Evolutionary conservation across 2,329 filamentous ascomycete genomes (phyloP).

Genomic region (Magnaporthiopsis incrustans): DNA sequence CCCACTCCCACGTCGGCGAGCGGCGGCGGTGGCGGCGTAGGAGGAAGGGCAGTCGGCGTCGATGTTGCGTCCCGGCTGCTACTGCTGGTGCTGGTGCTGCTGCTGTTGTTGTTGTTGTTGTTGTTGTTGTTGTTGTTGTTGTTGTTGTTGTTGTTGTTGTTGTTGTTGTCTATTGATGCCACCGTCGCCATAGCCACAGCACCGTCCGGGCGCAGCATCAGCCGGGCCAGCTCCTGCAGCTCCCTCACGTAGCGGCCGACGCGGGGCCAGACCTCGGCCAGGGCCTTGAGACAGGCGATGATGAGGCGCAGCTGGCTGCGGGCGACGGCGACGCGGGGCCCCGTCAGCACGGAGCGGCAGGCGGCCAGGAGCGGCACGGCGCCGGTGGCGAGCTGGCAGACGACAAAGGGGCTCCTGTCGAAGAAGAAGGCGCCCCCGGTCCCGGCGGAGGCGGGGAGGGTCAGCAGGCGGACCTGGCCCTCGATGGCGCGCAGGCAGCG

Average conservation of each 20-base stretch:
- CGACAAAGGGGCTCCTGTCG: conserved; percentile 29
- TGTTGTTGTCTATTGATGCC: no score
- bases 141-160: not conserved
- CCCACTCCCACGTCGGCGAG: not conserved
- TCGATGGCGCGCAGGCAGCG: conserved; percentile 29
- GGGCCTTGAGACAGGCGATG: conserved; percentile 29
- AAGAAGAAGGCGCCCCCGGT: conserved; percentile 13
- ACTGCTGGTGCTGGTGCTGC: not conserved
- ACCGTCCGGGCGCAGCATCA: conserved; percentile 16
- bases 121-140: not conserved
- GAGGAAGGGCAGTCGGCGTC: no score
- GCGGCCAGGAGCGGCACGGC: conserved; percentile 28
- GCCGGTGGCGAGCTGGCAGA: conserved; percentile 32
- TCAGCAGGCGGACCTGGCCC: conserved; percentile 28
- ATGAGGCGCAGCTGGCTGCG: conserved; percentile 32
- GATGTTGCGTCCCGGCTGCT: not conserved
- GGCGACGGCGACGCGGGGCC: conserved; percentile 24
- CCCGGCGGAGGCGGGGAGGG: conserved; percentile 24
- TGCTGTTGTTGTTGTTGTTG: not conserved
- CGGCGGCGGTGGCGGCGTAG: no score
- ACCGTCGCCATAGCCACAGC: not conserved
- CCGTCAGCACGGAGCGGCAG: conserved; percentile 26
- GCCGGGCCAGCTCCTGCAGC: conserved; percentile 29
- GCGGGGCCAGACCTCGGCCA: conserved; percentile 29
- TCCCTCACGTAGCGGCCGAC: conserved; percentile 27